These are phyloP conservation scores for Aphanomyces astaci DNA, from an alignment of 352 stramenopile genomes.

Conservation along the genomic window DNA sequence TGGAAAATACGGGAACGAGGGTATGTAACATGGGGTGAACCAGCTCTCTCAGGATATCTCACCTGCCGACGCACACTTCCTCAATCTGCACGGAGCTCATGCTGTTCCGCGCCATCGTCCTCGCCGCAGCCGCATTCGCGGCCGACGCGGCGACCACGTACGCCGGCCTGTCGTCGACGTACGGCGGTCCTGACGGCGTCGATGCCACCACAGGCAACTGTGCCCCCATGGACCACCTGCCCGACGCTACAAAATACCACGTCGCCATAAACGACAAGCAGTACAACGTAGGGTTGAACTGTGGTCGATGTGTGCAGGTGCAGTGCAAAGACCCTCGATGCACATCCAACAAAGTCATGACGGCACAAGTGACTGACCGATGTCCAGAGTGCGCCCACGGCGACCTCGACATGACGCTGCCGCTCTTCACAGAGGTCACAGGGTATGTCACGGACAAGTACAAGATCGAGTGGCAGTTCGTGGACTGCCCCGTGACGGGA, in stretches of 20 bases:
- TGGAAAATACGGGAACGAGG: not conserved
- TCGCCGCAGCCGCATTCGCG: conserved; percentile 2
- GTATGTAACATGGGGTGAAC: conserved; percentile 6
- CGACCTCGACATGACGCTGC: conserved; percentile 47
- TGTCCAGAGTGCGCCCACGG: conserved; percentile 44
- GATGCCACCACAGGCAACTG: conserved; percentile 41
- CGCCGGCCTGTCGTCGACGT: conserved; percentile 39
- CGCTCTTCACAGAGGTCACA: conserved; percentile 37
- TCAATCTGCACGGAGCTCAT: not conserved
- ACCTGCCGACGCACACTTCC: not conserved
- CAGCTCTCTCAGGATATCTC: not conserved
- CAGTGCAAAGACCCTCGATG: conserved; percentile 46
- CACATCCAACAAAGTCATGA: conserved; percentile 26
- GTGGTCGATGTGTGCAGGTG: conserved; percentile 37
- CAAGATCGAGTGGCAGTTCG: conserved; percentile 55
- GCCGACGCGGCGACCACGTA: conserved; percentile 23
- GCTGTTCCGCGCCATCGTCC: not conserved
- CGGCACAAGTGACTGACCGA: conserved; percentile 61
- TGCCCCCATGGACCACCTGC: conserved; percentile 56
- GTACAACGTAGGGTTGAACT: conserved; percentile 20
- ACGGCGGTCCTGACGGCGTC: conserved; percentile 32
- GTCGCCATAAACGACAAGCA: conserved; percentile 46
- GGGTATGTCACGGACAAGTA: conserved; percentile 35
- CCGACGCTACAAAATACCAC: conserved; percentile 41
- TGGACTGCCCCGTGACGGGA: conserved; percentile 51